Evolutionary conservation across 2,329 filamentous ascomycete species (phyloP), one percentile per base, ranked within the genome.

Genomic region (Metarhizium guizhouense): DNA sequence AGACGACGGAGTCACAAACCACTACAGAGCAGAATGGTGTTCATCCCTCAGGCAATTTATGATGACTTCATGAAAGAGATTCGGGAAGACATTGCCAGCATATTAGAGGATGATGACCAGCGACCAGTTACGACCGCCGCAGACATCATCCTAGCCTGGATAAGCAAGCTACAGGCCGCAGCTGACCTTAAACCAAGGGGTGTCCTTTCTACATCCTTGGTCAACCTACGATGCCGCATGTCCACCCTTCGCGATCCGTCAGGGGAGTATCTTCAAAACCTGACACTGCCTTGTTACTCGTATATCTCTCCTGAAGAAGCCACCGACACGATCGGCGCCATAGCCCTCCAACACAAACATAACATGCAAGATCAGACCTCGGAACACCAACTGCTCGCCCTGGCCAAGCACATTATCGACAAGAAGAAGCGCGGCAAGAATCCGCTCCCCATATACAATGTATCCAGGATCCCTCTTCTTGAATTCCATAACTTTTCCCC

Each of bases 61-160:
- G 51, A 56, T 3, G 51, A 56, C 10, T 43, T 58, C 14, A 36
- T 58, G 18, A 42, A 38, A 20, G 54, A 58, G 29, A 43, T 56
- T 16, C 54, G 54, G 40, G 29, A 45, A 42, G 56, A 58, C 10
- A 38, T 57, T 10, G 38, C 53, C 29, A 32, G 18, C 8, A 18
- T 47, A 29, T 14, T 49, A n/a, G 32, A 42, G 7, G 42, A 52
- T 20, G 56, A 56, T n/a, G 42, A 52, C 45, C 53, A 49, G 13
- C 20, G 53, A 18, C 29, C 56, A 45, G 38, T 48, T 7, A 38
- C 55, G 16, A 58, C 25, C 43, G 56, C 55, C 20, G 54, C 56
- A 34, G 56, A 58, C 25, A 56, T 58, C 6, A 18, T 56, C 34
- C 25, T 58, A 11, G 56, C 56, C 6, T 58, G 56, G 54, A n/a